Evolutionary conservation across 1,139 yeast species (phyloP).

Genomic region (Yarrowia galli): DNA sequence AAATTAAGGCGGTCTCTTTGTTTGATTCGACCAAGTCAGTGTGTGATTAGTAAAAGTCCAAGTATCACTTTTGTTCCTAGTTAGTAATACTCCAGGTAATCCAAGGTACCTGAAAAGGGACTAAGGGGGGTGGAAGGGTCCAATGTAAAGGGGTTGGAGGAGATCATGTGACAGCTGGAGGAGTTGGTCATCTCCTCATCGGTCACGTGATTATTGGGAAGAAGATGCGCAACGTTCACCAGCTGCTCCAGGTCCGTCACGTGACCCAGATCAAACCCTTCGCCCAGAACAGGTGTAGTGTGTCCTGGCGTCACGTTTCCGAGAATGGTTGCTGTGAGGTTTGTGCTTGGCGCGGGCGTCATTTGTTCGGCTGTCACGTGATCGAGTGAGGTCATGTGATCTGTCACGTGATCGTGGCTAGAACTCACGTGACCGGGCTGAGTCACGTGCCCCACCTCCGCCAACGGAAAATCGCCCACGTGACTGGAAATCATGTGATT

Average conservation of each 20-base stretch:
- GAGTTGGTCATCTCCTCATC: background rate
- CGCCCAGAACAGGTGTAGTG: conserved; percentile 4
- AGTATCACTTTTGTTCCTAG: background rate
- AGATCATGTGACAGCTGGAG: conserved; percentile 3
- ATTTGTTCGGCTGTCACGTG: no score
- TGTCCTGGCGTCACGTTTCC: conserved; percentile 30
- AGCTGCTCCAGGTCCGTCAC: conserved; percentile 11
- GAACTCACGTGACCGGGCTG: background rate
- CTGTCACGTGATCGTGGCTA: background rate
- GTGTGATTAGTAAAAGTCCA: background rate
- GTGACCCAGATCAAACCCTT: conserved; percentile 1
- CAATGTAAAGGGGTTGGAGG: conserved; percentile 2
- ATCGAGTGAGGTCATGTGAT: background rate
- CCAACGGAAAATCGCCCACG: no score
- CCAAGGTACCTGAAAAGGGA: conserved; percentile 14
- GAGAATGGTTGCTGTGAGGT: background rate
- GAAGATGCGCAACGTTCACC: background rate
- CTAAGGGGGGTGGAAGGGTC: conserved; percentile 13
- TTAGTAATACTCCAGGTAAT: conserved; percentile 17
- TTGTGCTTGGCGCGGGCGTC: no score
- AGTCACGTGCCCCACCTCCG: background rate
- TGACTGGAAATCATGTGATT: conserved; percentile 14
- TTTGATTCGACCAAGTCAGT: background rate
- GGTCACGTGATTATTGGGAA: background rate
- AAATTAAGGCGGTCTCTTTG: conserved; percentile 3